Conservation (phyloP, 306 rosid species). For the Abrus precatorius region DNA sequence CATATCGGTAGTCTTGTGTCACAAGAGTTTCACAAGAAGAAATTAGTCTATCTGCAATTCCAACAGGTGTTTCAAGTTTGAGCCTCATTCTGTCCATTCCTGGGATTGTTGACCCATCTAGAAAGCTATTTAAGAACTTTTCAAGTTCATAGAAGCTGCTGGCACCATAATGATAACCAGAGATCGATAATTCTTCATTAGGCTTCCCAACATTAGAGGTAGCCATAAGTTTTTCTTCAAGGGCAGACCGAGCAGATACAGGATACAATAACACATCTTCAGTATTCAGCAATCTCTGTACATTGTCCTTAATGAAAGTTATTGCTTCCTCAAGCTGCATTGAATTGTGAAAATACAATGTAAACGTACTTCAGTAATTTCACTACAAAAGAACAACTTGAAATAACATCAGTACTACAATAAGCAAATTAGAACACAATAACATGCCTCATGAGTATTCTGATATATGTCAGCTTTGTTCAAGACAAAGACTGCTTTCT, state of each 20-base stretch:
- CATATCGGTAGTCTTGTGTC: constrained; percentile 75
- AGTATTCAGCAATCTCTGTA: constrained; percentile 73
- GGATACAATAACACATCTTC: constrained; percentile 85
- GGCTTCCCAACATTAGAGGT: constrained; percentile 57
- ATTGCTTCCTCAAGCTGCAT: constrained; percentile 95
- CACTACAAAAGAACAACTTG: constrained; percentile 33
- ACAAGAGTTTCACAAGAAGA: constrained; percentile 74
- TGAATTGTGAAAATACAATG: constrained; percentile 45
- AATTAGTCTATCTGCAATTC: constrained; percentile 85
- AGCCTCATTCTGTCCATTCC: constrained; percentile 97
- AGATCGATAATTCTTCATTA: constrained; percentile 49
- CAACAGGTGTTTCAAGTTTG: constrained; percentile 90
- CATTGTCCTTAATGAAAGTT: constrained; percentile 80
- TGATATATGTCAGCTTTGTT: constrained; percentile 93
- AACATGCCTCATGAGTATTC: constrained; percentile 73
- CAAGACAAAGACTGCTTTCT: constrained; percentile 93
- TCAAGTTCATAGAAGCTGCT: constrained; percentile 77
- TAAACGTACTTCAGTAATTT: constrained; percentile 26
- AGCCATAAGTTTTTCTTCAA: constrained; percentile 77
- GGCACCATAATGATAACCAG: constrained; percentile 65
- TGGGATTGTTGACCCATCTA: constrained; percentile 85
- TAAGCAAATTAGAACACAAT: constrained; percentile 36
- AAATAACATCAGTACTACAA: constrained; percentile 21
- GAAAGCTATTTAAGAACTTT: constrained; percentile 77
- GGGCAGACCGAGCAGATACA: constrained; percentile 92